Conservation (phyloP, 2,329 filamentous ascomycete genomes). For the Epichloe scottii region DNA sequence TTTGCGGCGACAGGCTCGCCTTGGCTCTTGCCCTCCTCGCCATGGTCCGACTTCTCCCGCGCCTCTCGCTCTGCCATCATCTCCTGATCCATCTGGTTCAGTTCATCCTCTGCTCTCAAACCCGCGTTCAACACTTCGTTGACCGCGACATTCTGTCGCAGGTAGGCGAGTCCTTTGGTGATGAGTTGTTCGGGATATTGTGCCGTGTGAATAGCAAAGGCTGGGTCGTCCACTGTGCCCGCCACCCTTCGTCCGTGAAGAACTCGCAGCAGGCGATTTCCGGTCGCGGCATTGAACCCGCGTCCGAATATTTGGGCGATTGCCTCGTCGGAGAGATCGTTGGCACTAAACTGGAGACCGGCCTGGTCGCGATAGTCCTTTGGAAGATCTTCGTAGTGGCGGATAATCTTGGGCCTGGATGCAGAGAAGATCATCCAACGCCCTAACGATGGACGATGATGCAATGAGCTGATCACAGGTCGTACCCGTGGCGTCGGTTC, state of each 20-base stretch:
- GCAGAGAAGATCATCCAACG: conserved; percentile 23
- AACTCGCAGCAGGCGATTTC: conserved; percentile 43
- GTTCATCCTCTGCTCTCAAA: conserved; percentile 49
- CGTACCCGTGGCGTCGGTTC: conserved; percentile 4
- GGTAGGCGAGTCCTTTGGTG: conserved; percentile 37
- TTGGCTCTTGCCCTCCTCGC: conserved; percentile 12
- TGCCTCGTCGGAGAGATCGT: conserved; percentile 37
- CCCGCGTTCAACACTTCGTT: conserved; percentile 50
- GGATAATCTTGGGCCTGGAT: conserved; percentile 25
- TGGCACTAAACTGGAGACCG: conserved; percentile 40
- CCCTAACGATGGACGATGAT: conserved; percentile 6
- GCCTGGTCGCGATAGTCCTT: conserved; percentile 39
- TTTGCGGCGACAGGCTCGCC: conserved; percentile 13
- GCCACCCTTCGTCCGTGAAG: conserved; percentile 52
- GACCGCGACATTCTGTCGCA: conserved; percentile 41
- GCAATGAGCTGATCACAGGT: neutral
- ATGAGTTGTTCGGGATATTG: conserved; percentile 30
- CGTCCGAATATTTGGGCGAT: conserved; percentile 37
- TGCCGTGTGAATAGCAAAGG: conserved; percentile 33
- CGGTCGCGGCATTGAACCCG: conserved; percentile 28
- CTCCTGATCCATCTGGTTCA: conserved; percentile 36
- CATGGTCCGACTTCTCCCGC: conserved; percentile 11
- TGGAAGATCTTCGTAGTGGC: conserved; percentile 46
- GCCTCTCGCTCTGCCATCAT: conserved; percentile 13
- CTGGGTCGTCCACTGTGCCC: conserved; percentile 49